These are phyloP conservation scores for Quercus cerris DNA, from an alignment of 306 rosid genomes.

Conservation along the genomic window DNA sequence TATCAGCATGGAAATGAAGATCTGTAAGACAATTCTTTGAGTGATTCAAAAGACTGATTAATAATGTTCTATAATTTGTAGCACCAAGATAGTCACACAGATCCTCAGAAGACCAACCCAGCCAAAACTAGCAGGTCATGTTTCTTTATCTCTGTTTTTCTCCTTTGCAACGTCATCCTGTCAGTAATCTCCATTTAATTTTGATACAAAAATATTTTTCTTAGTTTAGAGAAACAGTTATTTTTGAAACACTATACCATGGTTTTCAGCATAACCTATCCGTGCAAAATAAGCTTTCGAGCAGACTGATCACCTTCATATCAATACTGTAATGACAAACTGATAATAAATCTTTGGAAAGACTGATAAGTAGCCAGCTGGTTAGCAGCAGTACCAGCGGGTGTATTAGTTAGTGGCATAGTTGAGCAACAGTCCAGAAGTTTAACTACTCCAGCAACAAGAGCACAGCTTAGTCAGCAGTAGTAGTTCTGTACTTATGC, in stretches of 20 bases:
- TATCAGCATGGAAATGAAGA: constrained; percentile 2
- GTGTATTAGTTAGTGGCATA: too few relatives aligned
- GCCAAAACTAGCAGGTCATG: constrained; percentile 6
- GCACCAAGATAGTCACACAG: background rate
- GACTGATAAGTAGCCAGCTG: too few relatives aligned
- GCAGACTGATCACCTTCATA: constrained; percentile 1
- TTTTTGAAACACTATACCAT: background rate
- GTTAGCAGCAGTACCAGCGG: too few relatives aligned
- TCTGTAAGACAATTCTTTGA: background rate
- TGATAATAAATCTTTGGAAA: background rate
- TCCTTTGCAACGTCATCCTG: background rate
- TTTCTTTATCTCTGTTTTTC: background rate
- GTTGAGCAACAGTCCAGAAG: too few relatives aligned
- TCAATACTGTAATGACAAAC: background rate
- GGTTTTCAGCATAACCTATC: background rate
- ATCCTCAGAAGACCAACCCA: background rate
- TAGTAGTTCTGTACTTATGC: too few relatives aligned
- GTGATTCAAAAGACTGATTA: background rate
- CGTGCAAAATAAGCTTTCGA: background rate
- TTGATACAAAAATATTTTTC: background rate
- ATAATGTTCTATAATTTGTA: background rate
- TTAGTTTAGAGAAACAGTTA: background rate
- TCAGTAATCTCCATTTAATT: background rate
- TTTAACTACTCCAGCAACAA: too few relatives aligned
- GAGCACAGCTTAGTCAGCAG: too few relatives aligned